Evolutionary conservation across 169 alveolate genomes (phyloP).

Genomic region (Plasmodium fragile): DNA sequence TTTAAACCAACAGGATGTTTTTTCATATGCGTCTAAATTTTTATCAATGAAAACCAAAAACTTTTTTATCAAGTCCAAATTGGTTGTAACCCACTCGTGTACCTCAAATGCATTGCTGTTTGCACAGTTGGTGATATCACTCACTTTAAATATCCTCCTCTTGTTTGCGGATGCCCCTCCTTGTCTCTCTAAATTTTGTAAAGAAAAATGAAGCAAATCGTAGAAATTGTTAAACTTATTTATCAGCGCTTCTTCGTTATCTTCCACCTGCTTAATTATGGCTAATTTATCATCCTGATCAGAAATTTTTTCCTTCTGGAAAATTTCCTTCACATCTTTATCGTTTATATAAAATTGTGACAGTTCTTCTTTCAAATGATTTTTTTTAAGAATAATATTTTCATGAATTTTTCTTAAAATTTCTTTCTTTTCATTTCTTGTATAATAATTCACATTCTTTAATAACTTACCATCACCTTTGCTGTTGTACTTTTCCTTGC

Average conservation of each 20-base stretch:
- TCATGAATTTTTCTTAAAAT: constrained; percentile 44
- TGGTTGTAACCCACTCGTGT: constrained; percentile 17
- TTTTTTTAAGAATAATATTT: constrained; percentile 37
- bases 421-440: constrained; percentile 60
- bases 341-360: constrained; percentile 36
- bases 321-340: constrained; percentile 39
- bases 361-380: constrained; percentile 10
- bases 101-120: not conserved
- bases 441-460: constrained; percentile 33
- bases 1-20: constrained; percentile 55
- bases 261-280: constrained; percentile 32
- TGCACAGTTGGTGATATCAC: not conserved
- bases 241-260: constrained; percentile 53
- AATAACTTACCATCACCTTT: not conserved
- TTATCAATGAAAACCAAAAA: constrained; percentile 57
- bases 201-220: constrained; percentile 49
- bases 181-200: constrained; percentile 32
- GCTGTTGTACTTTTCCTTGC: not conserved
- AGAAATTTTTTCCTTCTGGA: constrained; percentile 47
- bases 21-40: constrained; percentile 41
- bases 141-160: not conserved
- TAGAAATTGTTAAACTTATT: constrained; percentile 52
- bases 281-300: constrained; percentile 21
- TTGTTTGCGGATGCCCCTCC: not conserved
- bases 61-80: constrained; percentile 53